Evolutionary conservation across 2,329 filamentous ascomycete genomes (phyloP), one percentile per base, ranked within the genome.

Genomic region (Onygena corvina): DNA sequence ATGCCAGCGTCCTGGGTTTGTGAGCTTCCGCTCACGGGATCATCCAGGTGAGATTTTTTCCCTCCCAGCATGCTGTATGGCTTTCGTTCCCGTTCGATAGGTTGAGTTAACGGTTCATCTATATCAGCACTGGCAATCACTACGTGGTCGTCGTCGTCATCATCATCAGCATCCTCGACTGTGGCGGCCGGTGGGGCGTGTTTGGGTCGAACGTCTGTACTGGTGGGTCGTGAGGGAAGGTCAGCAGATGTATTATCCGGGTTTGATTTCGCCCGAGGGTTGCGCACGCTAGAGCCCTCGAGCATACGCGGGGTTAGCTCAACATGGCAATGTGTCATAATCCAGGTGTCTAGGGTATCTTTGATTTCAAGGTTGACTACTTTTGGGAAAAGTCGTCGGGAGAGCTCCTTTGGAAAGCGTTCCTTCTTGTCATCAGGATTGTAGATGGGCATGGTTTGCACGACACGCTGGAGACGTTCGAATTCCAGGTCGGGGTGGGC

Each of bases 401-500:
- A 81, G 2, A 94, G 73, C 57, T 88, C 81, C 55, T 86, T 87
- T 0, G 87, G 88, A 49, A 93, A 81, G 2, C 84, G 73, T 63
- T 89, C 84, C 8, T 76, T 79, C 54, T 74, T 76, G 44, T 83
- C 76, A 38, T 80, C 74, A 0, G 79, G 73, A 49, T 81, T 79
- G 58, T 63, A 80, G 57, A 93, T 83, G 0, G 86, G 83, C 64
- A 89, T 77, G 38, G 81, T 75, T 2, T 79, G 64, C 2, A 89
- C 76, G 18, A 86, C 77, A 50, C 76, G 79, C 36, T 79, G 72
- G 3, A 94, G 70, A 7, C 88, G 78, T 35, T 76, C 73, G 51
- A 80, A 82, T 63, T 94, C 87, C 42, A 78, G 74, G 34, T 87
- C 80, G 0, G 88, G 88, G 55, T 87, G 80, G 1, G 86, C 84